Evolutionary conservation across 2,329 filamentous ascomycete genomes (phyloP), one percentile per base, ranked within the genome.

Genomic region (Xylariaceae sp.): DNA sequence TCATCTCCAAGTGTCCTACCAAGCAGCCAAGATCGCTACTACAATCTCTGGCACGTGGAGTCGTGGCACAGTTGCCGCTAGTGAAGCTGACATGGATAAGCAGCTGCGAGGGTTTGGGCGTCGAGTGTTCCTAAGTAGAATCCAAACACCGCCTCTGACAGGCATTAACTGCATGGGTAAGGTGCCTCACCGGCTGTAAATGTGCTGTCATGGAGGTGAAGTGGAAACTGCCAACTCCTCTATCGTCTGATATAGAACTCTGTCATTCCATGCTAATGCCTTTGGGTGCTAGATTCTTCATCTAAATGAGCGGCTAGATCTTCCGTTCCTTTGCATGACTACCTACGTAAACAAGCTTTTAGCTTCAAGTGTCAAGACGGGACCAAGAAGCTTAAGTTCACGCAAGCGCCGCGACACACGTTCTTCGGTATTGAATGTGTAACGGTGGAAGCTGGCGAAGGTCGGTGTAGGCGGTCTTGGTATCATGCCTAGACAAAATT

Each of bases 321-420:
- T 37, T 56, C 40, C 33, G 33, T 46, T 53, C 39, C 40, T 16
- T 31, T 45, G 21, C 39, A 31, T n/a, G n/a, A n/a, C n/a, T n/a
- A 45, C 33, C 21, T 7, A 26, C 28, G n/a, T n/a, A 34, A 44
- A 51, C 24, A 55, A 51, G 52, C 51, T 51, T 57, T 56, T n/a
- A 45, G 40, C 46, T 43, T 45, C 24, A 1, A 19, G 29, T 51
- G 11, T 26, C 41, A 55, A 51, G 51, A 51, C 51, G 46, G 51
- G 51, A 56, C 24, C n/a, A 24, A 56, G 31, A 52, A 55, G 41
- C 40, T 47, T 59, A 55, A 55, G 19, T 23, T 39, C 12, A 29
- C 16, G 24, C 33, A 55, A 58, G 56, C 45, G 51, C 23, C 50
- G 39, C 46, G 40, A 55, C 51, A 33, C 39, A 53, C 45, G 39